A percentile compares a stretch with the other conserved stretches of the same genome.
phyloP scores from a whole-genome alignment of 176 grass and related monocot genomes.

The Rhynchospora pubera region DNA sequence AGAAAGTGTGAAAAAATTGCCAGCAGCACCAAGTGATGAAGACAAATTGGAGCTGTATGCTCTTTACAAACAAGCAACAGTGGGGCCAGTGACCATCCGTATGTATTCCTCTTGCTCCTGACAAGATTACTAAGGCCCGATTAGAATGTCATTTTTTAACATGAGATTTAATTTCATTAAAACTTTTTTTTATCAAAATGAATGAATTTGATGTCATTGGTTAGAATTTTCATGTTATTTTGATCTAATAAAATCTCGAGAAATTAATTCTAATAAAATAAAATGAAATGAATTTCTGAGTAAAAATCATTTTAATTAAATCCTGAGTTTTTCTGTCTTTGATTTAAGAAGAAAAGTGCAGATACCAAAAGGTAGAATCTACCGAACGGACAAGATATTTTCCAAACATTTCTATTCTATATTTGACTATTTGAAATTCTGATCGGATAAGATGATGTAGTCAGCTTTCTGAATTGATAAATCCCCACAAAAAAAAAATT shows the following conservation, averaged over 20 bases:
- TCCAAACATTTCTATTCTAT: neutral
- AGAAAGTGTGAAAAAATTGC: neutral
- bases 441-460: neutral
- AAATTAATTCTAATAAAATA: too few species aligned
- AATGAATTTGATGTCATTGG: too few species aligned
- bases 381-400: too few species aligned
- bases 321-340: neutral
- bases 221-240: too few species aligned
- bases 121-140: neutral
- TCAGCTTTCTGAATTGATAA: neutral
- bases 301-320: too few species aligned
- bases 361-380: too few species aligned
- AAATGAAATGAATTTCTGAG: too few species aligned
- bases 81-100: constrained; percentile 53
- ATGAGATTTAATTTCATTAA: too few species aligned
- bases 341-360: neutral
- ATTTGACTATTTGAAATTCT: neutral
- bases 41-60: constrained; percentile 70
- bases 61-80: constrained; percentile 79
- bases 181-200: too few species aligned
- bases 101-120: constrained; percentile 11
- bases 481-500: neutral
- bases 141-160: too few species aligned
- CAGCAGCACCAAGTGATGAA: constrained; percentile 18
- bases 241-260: too few species aligned